Conservation (phyloP, 192 early-diverging fungal genomes). For the Coemansia sp. region DNA sequence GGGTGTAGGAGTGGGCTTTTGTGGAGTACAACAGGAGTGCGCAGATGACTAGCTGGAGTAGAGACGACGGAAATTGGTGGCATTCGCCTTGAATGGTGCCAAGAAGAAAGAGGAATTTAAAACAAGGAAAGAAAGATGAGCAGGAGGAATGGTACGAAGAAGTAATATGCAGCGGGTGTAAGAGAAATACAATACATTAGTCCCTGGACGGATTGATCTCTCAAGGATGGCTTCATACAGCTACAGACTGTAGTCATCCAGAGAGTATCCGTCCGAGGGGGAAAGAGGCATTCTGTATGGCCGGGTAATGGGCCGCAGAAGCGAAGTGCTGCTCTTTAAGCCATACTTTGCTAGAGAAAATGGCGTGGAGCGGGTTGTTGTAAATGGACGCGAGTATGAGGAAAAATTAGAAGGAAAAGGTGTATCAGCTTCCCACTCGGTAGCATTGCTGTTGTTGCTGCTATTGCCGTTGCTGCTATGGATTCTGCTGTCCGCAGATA, state of each 20-base stretch:
- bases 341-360: constrained; percentile 24
- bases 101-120: neutral
- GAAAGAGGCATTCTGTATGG: constrained; percentile 31
- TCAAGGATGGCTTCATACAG: neutral
- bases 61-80: constrained; percentile 1
- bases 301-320: constrained; percentile 32
- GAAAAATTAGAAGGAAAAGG: constrained; percentile 20
- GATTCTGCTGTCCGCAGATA: constrained; percentile 29
- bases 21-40: neutral
- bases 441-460: neutral
- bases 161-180: neutral
- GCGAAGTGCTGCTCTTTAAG: constrained; percentile 31
- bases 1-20: neutral
- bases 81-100: neutral
- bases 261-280: constrained; percentile 30
- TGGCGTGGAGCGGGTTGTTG: constrained; percentile 40
- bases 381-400: constrained; percentile 43
- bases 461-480: neutral
- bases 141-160: neutral
- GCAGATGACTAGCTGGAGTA: neutral
- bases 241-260: constrained; percentile 45
- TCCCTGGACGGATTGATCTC: neutral
- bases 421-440: constrained; percentile 36
- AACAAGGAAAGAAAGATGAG: constrained; percentile 1
- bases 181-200: neutral